Percentiles rank a stretch among this genome's conserved stretches.
Conservation (phyloP, 2,329 filamentous ascomycete genomes). For the Colletotrichum gigasporum region DNA sequence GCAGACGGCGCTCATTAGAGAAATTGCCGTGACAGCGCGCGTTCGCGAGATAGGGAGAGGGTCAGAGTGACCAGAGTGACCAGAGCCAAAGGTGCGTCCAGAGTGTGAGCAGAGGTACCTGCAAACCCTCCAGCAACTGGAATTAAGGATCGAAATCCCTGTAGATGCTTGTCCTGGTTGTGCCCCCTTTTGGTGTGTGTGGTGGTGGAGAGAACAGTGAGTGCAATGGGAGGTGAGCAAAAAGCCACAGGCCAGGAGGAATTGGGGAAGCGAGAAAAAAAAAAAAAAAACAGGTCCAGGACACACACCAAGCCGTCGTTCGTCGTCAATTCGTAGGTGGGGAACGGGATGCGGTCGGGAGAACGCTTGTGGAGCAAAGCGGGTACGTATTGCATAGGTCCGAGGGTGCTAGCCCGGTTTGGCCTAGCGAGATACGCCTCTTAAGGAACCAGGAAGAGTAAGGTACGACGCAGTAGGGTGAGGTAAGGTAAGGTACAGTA, state of each 20-base stretch:
- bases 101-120: not conserved
- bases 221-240: not conserved
- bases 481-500: not conserved
- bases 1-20: slow-evolving; percentile 12
- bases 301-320: slow-evolving; percentile 2
- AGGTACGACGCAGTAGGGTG: not conserved
- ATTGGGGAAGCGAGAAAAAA: not conserved
- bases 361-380: too few species aligned
- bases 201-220: slow-evolving; percentile 32
- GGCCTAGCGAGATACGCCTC: not conserved
- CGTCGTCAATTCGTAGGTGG: slow-evolving; percentile 4
- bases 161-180: slow-evolving; percentile 13
- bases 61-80: not conserved
- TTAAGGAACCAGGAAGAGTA: not conserved
- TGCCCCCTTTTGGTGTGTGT: slow-evolving; percentile 33
- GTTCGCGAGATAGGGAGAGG: not conserved
- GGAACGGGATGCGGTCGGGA: not conserved
- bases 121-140: slow-evolving; percentile 12
- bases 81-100: not conserved
- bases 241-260: not conserved
- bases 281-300: not conserved
- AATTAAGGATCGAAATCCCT: slow-evolving; percentile 30
- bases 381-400: not conserved
- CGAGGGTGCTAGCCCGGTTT: not conserved
- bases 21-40: slow-evolving; percentile 9